phyloP scores from a whole-genome alignment of 1,284 basidiomycete species.

The Heterobasidion irregulare region DNA sequence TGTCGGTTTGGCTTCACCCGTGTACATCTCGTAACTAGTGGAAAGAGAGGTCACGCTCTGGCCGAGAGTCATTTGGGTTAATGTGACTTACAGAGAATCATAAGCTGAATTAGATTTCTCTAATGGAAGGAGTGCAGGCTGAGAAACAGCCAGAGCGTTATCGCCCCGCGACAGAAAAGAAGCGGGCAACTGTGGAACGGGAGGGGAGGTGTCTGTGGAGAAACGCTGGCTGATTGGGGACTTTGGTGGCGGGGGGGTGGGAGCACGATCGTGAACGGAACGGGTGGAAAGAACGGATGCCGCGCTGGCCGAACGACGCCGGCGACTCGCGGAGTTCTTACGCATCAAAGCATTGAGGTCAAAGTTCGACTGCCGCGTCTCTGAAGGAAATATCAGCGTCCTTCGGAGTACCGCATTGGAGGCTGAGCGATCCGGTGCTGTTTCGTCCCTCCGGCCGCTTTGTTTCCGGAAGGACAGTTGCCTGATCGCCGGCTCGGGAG shows the following conservation, averaged over 20 bases:
- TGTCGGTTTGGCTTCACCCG: constrained; percentile 38
- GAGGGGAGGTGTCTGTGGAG: constrained; percentile 56
- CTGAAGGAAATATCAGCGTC: constrained; percentile 70
- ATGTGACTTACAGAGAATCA: constrained; percentile 60
- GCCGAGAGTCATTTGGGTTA: not conserved
- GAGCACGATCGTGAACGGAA: constrained; percentile 72
- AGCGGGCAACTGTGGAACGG: constrained; percentile 57
- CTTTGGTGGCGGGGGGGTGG: constrained; percentile 73
- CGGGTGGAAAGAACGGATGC: constrained; percentile 45
- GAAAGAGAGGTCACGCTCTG: not conserved
- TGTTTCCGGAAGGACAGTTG: constrained; percentile 29
- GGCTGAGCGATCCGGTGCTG: constrained; percentile 7
- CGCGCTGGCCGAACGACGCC: constrained; percentile 51
- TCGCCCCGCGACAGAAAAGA: constrained; percentile 40
- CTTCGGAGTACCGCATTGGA: constrained; percentile 49
- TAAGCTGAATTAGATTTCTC: constrained; percentile 63
- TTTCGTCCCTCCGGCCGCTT: constrained; percentile 28
- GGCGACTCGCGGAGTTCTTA: constrained; percentile 37
- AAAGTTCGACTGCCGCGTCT: constrained; percentile 41
- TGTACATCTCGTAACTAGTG: constrained; percentile 74
- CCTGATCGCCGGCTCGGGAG: constrained; percentile 22
- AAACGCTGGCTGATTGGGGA: constrained; percentile 47
- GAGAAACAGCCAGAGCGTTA: constrained; percentile 25
- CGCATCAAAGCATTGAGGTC: constrained; percentile 44
- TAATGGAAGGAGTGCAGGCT: constrained; percentile 30